phyloP scores from a whole-genome alignment of 345 rosid species.

The Reutealis trisperma region DNA sequence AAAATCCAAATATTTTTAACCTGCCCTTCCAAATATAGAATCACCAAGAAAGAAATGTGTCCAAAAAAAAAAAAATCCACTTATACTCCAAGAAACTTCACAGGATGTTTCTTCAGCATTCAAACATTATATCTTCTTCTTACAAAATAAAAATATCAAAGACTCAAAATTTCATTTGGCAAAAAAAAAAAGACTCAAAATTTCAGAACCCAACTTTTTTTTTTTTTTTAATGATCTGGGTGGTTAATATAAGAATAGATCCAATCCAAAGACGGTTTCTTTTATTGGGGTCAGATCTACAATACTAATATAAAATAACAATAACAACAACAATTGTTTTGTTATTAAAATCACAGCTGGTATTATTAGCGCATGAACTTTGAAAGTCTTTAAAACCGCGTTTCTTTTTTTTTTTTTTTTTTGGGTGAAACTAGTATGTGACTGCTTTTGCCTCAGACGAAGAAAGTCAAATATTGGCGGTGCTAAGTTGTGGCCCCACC shows the following conservation, averaged over 20 bases:
- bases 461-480: constrained; percentile 36
- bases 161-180: neutral
- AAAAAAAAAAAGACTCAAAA: no score
- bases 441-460: neutral
- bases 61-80: constrained; percentile 23
- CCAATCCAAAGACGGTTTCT: constrained; percentile 7
- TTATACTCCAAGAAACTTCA: constrained; percentile 33
- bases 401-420: no score
- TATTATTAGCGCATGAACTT: constrained; percentile 31
- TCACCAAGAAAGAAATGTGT: constrained; percentile 8
- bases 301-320: neutral
- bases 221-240: constrained; percentile 19
- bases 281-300: neutral
- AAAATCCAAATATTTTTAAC: neutral
- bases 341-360: constrained; percentile 22
- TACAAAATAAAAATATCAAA: neutral
- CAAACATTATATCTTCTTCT: neutral
- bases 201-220: neutral
- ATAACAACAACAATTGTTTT: neutral
- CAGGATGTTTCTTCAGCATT: constrained; percentile 22
- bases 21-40: constrained; percentile 26
- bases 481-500: neutral
- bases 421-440: constrained; percentile 22
- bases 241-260: constrained; percentile 15
- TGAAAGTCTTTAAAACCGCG: constrained; percentile 49